Evolutionary conservation across 2,329 filamentous ascomycete genomes (phyloP).

Genomic region (Colletotrichum sp.): DNA sequence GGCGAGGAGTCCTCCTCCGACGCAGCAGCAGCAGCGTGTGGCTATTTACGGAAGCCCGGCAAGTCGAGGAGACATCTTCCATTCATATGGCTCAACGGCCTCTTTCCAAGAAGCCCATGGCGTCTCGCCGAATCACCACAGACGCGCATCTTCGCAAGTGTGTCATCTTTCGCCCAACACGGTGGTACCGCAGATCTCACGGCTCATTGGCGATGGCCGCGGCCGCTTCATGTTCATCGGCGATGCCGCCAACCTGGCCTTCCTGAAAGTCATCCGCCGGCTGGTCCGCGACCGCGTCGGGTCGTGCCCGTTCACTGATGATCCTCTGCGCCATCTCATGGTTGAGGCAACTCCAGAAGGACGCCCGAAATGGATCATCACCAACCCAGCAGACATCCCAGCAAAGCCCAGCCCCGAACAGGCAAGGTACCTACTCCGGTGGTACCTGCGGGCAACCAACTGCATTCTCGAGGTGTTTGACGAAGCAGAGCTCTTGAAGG

Average conservation of each 20-base stretch:
- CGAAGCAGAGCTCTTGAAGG: conserved; percentile 26
- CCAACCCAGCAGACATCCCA: conserved; percentile 21
- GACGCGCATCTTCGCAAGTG: background rate
- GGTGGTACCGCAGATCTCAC: conserved; percentile 27
- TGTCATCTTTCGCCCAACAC: conserved; percentile 8
- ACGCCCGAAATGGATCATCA: conserved; percentile 27
- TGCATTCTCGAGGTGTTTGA: conserved; percentile 36
- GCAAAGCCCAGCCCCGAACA: conserved; percentile 25
- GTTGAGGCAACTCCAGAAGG: conserved; percentile 35
- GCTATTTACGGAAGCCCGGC: background rate
- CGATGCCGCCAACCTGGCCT: conserved; percentile 37
- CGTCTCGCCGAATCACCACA: background rate
- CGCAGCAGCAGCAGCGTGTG: background rate
- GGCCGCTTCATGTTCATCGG: conserved; percentile 39
- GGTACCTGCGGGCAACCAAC: conserved; percentile 32
- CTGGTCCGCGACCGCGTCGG: conserved; percentile 33
- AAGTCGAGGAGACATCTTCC: background rate
- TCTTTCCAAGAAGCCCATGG: background rate
- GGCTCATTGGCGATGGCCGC: conserved; percentile 34
- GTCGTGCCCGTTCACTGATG: conserved; percentile 34
- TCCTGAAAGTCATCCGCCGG: conserved; percentile 36
- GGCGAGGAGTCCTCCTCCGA: background rate
- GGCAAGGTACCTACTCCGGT: conserved; percentile 29
- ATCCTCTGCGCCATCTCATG: conserved; percentile 35
- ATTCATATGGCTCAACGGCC: background rate